These are phyloP conservation scores for Setaria italica DNA, from an alignment of 202 grass and related monocot species.

Conservation along the genomic window DNA sequence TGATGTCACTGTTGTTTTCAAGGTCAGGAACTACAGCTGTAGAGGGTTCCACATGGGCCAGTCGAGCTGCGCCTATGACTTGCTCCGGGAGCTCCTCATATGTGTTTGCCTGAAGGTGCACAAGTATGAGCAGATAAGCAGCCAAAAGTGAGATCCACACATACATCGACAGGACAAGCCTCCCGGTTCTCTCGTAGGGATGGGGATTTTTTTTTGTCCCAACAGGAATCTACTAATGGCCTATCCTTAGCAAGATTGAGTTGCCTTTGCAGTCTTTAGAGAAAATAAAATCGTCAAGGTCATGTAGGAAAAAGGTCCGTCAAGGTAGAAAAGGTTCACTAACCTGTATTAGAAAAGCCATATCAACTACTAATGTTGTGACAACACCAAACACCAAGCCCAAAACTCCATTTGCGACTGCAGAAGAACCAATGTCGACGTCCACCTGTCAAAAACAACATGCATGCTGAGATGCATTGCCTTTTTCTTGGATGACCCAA, in stretches of 20 bases:
- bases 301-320: neutral
- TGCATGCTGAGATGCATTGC: slow-evolving; percentile 8
- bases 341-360: slow-evolving; percentile 97
- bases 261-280: neutral
- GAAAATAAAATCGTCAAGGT: neutral
- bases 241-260: neutral
- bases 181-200: neutral
- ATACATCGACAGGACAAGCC: neutral
- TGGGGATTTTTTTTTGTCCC: neutral
- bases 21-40: slow-evolving; percentile 66
- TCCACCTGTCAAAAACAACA: slow-evolving; percentile 64
- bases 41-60: slow-evolving; percentile 80
- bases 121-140: neutral
- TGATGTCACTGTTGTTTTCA: slow-evolving; percentile 40
- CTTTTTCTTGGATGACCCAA: neutral
- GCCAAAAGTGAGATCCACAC: neutral
- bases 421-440: slow-evolving; percentile 93
- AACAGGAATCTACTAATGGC: neutral
- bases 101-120: slow-evolving; percentile 70
- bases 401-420: slow-evolving; percentile 93
- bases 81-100: slow-evolving; percentile 88
- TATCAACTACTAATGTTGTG: slow-evolving; percentile 86
- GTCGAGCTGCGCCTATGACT: slow-evolving; percentile 81
- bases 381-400: slow-evolving; percentile 89
- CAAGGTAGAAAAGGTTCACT: slow-evolving; percentile 8